A percentile compares a stretch with the other conserved stretches of the same genome.
Evolutionary conservation across 2,329 filamentous ascomycete species (phyloP).

Genomic region (Tympanopsis confertula): DNA sequence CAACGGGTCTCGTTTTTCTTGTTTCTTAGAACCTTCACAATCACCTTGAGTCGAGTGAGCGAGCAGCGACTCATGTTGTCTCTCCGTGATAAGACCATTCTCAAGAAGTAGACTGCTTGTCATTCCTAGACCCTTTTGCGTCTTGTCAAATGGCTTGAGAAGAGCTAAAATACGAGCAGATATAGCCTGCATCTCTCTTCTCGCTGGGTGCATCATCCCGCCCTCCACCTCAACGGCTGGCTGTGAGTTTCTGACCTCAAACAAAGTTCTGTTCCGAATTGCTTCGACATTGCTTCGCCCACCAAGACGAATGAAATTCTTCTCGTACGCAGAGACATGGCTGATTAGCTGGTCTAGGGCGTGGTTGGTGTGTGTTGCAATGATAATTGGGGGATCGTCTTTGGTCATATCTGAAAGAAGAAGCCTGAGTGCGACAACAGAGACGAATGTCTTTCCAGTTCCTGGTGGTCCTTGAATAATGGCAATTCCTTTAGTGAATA

Average conservation of each 20-base stretch:
- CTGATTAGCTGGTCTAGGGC: conserved; percentile 72
- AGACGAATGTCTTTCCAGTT: conserved; percentile 70
- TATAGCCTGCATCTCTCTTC: conserved; percentile 11
- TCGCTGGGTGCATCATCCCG: conserved; percentile 15
- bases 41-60: conserved; percentile 26
- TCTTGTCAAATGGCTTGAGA: conserved; percentile 24
- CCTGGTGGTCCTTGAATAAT: conserved; percentile 76
- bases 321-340: conserved; percentile 39
- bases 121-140: conserved; percentile 31
- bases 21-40: conserved; percentile 4
- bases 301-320: conserved; percentile 49
- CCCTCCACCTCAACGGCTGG: neutral
- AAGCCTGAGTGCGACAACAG: conserved; percentile 57
- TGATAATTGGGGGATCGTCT: conserved; percentile 57
- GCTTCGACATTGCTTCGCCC: conserved; percentile 54
- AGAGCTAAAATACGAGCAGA: conserved; percentile 16
- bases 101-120: conserved; percentile 39
- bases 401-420: conserved; percentile 45
- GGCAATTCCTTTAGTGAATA: conserved; percentile 60
- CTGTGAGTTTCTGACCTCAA: conserved; percentile 37
- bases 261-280: conserved; percentile 57
- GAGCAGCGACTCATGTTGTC: conserved; percentile 51
- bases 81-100: conserved; percentile 44
- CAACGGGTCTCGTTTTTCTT: conserved; percentile 21
- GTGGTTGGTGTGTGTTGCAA: conserved; percentile 83